Percentiles rank a stretch among this genome's conserved stretches.
phyloP scores from a whole-genome alignment of 176 grass and related monocot species.

The Eragrostis curvula region DNA sequence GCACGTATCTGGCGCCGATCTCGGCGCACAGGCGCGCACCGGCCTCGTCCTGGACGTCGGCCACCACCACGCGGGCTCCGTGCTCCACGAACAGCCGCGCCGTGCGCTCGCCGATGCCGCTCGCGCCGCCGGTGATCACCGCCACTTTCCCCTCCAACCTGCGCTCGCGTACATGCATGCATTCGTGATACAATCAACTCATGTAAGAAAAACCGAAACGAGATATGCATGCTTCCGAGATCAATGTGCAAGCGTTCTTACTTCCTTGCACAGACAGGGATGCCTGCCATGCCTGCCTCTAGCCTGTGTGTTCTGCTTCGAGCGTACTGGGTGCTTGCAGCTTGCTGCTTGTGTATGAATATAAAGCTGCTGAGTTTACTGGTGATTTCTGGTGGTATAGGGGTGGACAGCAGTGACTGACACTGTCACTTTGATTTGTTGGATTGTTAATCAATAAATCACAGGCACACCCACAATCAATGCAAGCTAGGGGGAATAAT shows the following conservation, averaged over 20 bases:
- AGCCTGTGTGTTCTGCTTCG: too few species aligned
- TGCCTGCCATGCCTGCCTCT: neutral
- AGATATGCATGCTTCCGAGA: neutral
- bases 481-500: too few species aligned
- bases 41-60: conserved; percentile 48
- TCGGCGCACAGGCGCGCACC: conserved; percentile 25
- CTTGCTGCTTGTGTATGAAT: too few species aligned
- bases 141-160: conserved; percentile 53
- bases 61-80: conserved; percentile 37
- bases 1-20: conserved; percentile 38
- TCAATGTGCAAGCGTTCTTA: neutral
- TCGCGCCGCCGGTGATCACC: conserved; percentile 43
- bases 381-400: too few species aligned
- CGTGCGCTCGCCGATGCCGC: conserved; percentile 46
- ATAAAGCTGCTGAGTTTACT: too few species aligned
- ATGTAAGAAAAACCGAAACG: neutral
- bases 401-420: too few species aligned
- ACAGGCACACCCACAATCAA: too few species aligned
- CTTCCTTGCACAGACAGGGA: neutral
- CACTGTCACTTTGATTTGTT: too few species aligned
- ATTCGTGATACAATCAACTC: neutral
- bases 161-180: neutral
- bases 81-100: conserved; percentile 45
- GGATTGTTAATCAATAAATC: too few species aligned
- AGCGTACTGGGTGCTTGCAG: neutral